phyloP scores from a whole-genome alignment of 257 asterid genomes.

The Solanum ossicruentum region DNA sequence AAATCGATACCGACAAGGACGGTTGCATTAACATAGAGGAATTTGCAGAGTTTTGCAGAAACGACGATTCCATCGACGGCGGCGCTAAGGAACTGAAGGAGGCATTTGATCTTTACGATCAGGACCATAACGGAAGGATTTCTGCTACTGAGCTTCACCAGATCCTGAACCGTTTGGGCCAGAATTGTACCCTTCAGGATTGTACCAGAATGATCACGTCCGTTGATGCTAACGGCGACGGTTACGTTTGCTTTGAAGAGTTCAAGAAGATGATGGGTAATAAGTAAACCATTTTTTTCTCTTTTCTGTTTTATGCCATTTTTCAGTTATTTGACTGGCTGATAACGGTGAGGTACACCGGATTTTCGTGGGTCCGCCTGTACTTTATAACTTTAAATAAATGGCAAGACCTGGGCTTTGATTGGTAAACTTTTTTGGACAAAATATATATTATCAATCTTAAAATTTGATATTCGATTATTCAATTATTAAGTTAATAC shows the following conservation, averaged over 20 bases:
- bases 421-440: no score
- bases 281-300: neutral
- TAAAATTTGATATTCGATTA: no score
- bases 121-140: slow-evolving; percentile 68
- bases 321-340: neutral
- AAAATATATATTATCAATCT: no score
- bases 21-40: slow-evolving; percentile 62
- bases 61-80: slow-evolving; percentile 14
- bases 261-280: slow-evolving; percentile 73
- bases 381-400: no score
- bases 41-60: slow-evolving; percentile 54
- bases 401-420: no score
- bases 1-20: slow-evolving; percentile 75
- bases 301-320: neutral
- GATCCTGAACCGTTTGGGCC: slow-evolving; percentile 68
- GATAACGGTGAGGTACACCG: no score
- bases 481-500: no score
- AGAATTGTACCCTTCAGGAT: slow-evolving; percentile 40
- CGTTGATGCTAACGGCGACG: slow-evolving; percentile 75
- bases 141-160: slow-evolving; percentile 64
- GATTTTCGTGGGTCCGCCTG: no score
- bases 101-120: slow-evolving; percentile 79
- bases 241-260: slow-evolving; percentile 59
- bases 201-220: slow-evolving; percentile 68
- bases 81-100: slow-evolving; percentile 52